Base-by-base conservation (phyloP, 2,329 filamentous ascomycete genomes). In the Elsinoe australis region DNA sequence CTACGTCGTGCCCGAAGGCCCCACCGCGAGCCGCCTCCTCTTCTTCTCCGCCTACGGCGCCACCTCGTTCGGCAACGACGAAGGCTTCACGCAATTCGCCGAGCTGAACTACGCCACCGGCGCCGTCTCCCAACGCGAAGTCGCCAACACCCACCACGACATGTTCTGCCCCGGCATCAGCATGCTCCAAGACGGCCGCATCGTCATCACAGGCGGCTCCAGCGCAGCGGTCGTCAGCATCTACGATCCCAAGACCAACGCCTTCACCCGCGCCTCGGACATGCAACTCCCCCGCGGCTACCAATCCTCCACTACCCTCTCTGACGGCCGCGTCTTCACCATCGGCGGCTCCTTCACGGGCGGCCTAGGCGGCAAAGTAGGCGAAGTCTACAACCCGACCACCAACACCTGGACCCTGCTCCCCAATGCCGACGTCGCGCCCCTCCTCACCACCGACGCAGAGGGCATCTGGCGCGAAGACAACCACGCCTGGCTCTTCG, bases 321-420 rank as follows among this genome's bases (percentile, higher is more conserved):
- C 74, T 0, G 68, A 76, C 50, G 76, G 76, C 3, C 64, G 69
- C 0, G 67, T 79, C 15, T 80, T 80, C 58, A 71, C 68, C 12
- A 78, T 80, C 28, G 78, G 78, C n/a, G 78, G 78, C 3, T 76
- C 73, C 0, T 78, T 68, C 67, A 72, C 67, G 6, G 78, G 76
- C 26, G 69, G 64, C 0, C 49, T 56, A 3, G 67, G 70, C 24
- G 66, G 66, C 24, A 80, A 55, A 47, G 34, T 53, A 80, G 64
- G 74, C 35, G 78, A 82, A 54, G 59, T 78, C 15, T 79, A 70
- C 56, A 61, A 74, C 48, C 67, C 71, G 0, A 57, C 51, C 1
- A 55, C 62, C 3, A 68, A 74, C 29, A 59, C 59, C 2, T 80
- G 76, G 76, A 69, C 63, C 0, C 76, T 78, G 62, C 61, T 77